A percentile compares a stretch with the other conserved stretches of the same genome.
Conservation (phyloP, 192 early-diverging fungal species). For the Linderina pennispora region DNA sequence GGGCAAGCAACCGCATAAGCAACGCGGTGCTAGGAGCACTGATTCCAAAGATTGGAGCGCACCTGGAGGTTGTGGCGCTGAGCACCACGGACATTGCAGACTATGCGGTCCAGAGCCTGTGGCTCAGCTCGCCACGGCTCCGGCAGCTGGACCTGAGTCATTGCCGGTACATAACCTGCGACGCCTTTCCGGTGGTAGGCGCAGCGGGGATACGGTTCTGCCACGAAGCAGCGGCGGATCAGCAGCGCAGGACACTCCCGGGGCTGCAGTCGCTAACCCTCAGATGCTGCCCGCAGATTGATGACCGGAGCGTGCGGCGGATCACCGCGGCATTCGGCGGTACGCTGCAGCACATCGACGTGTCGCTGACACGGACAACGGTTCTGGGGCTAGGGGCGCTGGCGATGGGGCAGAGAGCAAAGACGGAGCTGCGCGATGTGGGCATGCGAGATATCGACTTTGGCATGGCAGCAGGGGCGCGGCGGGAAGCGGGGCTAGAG, state of each 20-base stretch:
- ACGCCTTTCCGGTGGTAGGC: conserved; percentile 23
- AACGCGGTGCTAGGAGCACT: conserved; percentile 5
- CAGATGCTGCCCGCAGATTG: conserved; percentile 7
- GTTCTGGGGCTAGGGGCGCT: background rate
- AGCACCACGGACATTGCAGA: conserved; percentile 15
- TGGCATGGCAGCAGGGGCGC: background rate
- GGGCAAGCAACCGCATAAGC: conserved; percentile 13
- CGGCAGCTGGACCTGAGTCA: conserved; percentile 19
- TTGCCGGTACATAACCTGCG: conserved; percentile 12
- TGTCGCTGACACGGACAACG: background rate
- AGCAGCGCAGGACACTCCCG: conserved; percentile 9
- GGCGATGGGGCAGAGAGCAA: background rate
- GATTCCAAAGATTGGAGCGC: conserved; percentile 1
- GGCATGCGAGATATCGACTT: conserved; percentile 7
- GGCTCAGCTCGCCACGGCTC: conserved; percentile 13
- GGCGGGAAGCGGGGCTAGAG: background rate
- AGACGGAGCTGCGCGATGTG: conserved; percentile 3
- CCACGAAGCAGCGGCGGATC: background rate
- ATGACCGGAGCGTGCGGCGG: conserved; percentile 6
- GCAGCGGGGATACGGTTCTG: background rate
- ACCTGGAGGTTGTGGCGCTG: conserved; percentile 14
- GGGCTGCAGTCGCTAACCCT: conserved; percentile 12
- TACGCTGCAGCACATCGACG: conserved; percentile 9
- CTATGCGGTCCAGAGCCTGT: conserved; percentile 5
- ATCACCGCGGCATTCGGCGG: conserved; percentile 15